Percentiles rank a stretch among this genome's conserved stretches.
phyloP scores from a whole-genome alignment of 306 rosid genomes.

The Lotus japonicus region DNA sequence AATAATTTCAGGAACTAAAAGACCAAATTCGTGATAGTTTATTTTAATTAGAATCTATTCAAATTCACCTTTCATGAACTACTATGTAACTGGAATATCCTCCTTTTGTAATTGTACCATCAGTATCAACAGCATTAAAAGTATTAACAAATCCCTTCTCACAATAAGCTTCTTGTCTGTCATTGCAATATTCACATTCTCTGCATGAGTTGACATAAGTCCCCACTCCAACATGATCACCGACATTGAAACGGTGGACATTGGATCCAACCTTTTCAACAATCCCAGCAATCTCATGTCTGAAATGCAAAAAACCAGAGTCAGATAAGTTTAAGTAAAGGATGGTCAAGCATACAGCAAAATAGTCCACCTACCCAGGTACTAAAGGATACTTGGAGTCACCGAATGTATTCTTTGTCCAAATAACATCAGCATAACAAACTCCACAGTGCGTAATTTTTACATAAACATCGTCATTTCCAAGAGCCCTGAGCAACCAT shows the following conservation, averaged over 20 bases:
- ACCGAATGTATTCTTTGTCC: conserved; percentile 51
- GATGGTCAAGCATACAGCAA: not conserved
- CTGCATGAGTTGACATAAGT: conserved; percentile 76
- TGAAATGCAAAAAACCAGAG: conserved; percentile 5
- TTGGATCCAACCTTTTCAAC: conserved; percentile 57
- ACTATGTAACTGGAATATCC: conserved; percentile 73
- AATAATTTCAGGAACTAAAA: not conserved
- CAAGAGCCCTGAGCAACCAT: conserved; percentile 43
- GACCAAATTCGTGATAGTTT: not conserved
- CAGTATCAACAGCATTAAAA: conserved; percentile 56
- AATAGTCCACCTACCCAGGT: conserved; percentile 51
- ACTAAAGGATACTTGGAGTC: conserved; percentile 68
- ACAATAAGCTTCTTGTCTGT: conserved; percentile 45
- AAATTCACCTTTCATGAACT: conserved; percentile 58
- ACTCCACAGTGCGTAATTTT: conserved; percentile 74
- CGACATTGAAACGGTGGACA: conserved; percentile 56
- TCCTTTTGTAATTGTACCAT: conserved; percentile 79
- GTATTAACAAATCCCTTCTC: conserved; percentile 37
- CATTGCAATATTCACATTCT: conserved; percentile 64
- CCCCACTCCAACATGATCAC: conserved; percentile 85
- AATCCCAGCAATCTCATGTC: conserved; percentile 82
- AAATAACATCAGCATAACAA: conserved; percentile 67
- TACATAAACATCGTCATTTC: conserved; percentile 54
- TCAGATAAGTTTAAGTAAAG: not conserved
- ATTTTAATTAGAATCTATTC: not conserved